These are phyloP conservation scores for Mortierella sp. DNA, from an alignment of 371 early-diverging fungal species.

Conservation along the genomic window DNA sequence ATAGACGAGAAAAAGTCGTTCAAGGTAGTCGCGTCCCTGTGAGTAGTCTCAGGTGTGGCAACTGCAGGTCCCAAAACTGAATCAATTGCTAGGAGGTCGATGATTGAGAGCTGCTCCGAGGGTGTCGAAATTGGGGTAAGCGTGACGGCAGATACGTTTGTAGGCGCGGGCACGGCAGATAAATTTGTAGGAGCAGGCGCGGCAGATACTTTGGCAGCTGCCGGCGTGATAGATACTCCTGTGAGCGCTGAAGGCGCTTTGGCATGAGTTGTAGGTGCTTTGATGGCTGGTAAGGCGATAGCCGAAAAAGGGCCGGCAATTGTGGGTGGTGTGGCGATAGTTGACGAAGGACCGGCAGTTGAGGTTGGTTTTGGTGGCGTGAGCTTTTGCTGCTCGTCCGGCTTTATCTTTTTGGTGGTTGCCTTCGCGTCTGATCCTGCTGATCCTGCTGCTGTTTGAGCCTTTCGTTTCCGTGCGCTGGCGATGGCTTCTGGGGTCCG, in stretches of 20 bases:
- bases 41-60: background rate
- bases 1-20: background rate
- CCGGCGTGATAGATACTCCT: background rate
- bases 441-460: background rate
- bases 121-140: too few species aligned
- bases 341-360: background rate
- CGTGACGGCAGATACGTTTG: background rate
- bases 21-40: background rate
- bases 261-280: background rate
- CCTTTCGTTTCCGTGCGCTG: background rate
- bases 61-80: background rate
- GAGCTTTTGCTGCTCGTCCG: background rate
- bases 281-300: background rate
- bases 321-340: background rate
- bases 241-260: background rate
- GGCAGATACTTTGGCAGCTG: background rate
- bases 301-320: too few species aligned
- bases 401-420: background rate
- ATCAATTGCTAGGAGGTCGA: background rate
- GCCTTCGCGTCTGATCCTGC: background rate
- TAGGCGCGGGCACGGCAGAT: too few species aligned
- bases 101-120: background rate
- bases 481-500: background rate
- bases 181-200: background rate
- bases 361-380: background rate